Evolutionary conservation across 495 filamentous ascomycete species (phyloP), one percentile per base, ranked within the genome.

Genomic region (Beverwykella pulmonaria): DNA sequence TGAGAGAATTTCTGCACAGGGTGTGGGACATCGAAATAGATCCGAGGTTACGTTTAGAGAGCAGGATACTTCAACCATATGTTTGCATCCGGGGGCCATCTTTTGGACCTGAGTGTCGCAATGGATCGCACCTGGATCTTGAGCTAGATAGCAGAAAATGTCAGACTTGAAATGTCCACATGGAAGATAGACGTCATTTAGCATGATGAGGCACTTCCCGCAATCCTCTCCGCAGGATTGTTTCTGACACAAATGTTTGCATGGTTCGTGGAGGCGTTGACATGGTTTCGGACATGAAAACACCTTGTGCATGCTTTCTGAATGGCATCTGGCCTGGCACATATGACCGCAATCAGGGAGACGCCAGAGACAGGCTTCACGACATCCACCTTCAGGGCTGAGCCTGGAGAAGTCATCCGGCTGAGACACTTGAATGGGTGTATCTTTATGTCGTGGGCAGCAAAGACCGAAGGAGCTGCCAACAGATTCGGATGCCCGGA

Each of bases 351-450:
- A 93, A 0, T 58, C 32, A 6, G 32, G 32, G 17, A 93, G 80
- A 30, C 87, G 79, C 56, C 81, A 76, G 4, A 76, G 79, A 63
- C 91, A 95, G 14, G 68, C 79, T 19, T 82, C 73, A 60, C 74
- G 71, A 66, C 91, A 95, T 6, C 91, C 90, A 47, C 89, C 89
- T 73, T 93, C 90, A 0, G 91, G 91, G 1, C 86, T 78, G 23
- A 84, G 69, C 1, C 72, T 73, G 3, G 71, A 59, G 67, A 94
- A 93, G 69, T 93, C 81, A 1, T 88, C 84, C 0, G 90, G 84
- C 4, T 76, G 72, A 2, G 82, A 81, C 10, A 88, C 84, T 3
- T 72, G 34, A 34, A 93, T 86, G 0, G 75, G 66, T 3, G 76
- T 83, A 1, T 87, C 77, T 14, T 82, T 84, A 73, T 95, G 91